phyloP scores from a whole-genome alignment of 176 grass and related monocot genomes.

The Triticum turgidum region DNA sequence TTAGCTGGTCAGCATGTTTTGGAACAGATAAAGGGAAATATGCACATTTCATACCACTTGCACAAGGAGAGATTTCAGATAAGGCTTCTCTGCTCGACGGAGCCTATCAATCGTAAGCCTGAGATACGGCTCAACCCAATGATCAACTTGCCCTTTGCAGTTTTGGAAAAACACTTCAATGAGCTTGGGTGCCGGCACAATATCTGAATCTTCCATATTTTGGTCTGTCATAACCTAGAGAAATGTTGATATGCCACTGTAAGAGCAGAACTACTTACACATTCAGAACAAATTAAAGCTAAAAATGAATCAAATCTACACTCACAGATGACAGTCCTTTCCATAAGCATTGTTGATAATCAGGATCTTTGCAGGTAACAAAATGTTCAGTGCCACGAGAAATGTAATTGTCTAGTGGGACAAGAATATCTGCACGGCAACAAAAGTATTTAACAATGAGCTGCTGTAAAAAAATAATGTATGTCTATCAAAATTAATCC shows the following conservation, averaged over 20 bases:
- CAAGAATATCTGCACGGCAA: conserved; percentile 76
- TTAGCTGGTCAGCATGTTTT: conserved; percentile 9
- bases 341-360: conserved; percentile 89
- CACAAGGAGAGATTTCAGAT: conserved; percentile 74
- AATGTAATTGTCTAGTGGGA: conserved; percentile 91
- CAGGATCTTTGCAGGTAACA: conserved; percentile 79
- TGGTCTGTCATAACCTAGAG: conserved; percentile 69
- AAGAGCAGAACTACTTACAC: conserved; percentile 33
- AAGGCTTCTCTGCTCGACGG: conserved; percentile 52
- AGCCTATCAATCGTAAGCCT: conserved; percentile 68
- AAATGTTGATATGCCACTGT: conserved; percentile 8
- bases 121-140: conserved; percentile 89
- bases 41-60: conserved; percentile 63
- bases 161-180: conserved; percentile 95
- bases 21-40: not conserved
- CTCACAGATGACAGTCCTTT: conserved; percentile 71
- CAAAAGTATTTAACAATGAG: conserved; percentile 13
- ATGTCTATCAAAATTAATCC: not conserved
- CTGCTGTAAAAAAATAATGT: not conserved
- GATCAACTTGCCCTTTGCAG: conserved; percentile 91
- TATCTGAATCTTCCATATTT: conserved; percentile 92
- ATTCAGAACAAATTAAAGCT: conserved; percentile 17
- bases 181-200: conserved; percentile 79
- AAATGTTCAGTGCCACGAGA: conserved; percentile 75
- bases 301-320: conserved; percentile 26